A percentile compares a stretch with the other conserved stretches of the same genome.
These are phyloP conservation scores for Conoideocrella luteorostrata DNA, from an alignment of 2,329 filamentous ascomycete genomes.

Conservation along the genomic window DNA sequence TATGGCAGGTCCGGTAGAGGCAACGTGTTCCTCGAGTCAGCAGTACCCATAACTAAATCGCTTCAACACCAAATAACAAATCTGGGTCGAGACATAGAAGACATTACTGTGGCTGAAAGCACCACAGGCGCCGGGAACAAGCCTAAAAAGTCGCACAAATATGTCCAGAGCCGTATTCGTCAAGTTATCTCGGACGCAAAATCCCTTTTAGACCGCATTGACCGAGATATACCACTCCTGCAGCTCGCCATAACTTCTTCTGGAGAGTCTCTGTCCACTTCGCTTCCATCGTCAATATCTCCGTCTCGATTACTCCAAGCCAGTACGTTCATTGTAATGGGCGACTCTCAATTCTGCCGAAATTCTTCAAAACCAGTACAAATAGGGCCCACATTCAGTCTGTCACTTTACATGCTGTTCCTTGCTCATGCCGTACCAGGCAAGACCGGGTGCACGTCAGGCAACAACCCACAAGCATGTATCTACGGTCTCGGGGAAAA, in stretches of 20 bases:
- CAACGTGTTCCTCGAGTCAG: constrained; percentile 66
- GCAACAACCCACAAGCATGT: no score
- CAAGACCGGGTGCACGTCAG: no score
- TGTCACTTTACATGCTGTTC: constrained; percentile 96
- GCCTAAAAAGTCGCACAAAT: not conserved
- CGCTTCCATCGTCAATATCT: constrained; percentile 74
- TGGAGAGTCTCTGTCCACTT: constrained; percentile 77
- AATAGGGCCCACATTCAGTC: constrained; percentile 77
- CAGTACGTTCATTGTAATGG: constrained; percentile 81
- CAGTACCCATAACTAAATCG: constrained; percentile 73
- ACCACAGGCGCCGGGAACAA: no score
- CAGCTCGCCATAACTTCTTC: constrained; percentile 93
- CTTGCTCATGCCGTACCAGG: constrained; percentile 74
- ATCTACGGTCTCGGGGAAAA: constrained; percentile 22
- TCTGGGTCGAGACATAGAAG: constrained; percentile 68
- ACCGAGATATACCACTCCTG: constrained; percentile 84
- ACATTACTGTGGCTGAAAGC: constrained; percentile 55
- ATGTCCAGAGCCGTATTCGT: constrained; percentile 45
- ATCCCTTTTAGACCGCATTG: constrained; percentile 68
- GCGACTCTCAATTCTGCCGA: constrained; percentile 74
- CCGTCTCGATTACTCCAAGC: constrained; percentile 87
- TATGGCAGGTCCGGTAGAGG: constrained; percentile 43
- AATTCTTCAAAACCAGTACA: constrained; percentile 64
- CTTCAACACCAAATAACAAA: constrained; percentile 77
- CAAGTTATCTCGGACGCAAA: constrained; percentile 71